phyloP scores from a whole-genome alignment of 1,139 yeast species.

The Meyerozyma athensensis region DNA sequence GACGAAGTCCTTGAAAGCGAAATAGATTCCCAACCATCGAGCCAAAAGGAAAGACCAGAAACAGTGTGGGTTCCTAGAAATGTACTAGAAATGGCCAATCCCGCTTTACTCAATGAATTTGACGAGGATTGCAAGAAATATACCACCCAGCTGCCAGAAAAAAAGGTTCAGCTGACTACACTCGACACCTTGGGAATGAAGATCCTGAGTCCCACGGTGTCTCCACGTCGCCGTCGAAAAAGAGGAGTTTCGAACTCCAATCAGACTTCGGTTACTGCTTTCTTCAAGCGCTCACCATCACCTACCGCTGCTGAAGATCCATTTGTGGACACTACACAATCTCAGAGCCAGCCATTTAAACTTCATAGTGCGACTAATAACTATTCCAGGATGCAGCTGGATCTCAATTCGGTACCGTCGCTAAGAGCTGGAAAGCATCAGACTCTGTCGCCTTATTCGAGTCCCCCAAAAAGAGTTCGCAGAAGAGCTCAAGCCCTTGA shows the following conservation, averaged over 20 bases:
- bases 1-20: background rate
- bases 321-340: background rate
- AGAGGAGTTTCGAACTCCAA: background rate
- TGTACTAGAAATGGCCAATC: background rate
- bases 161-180: background rate
- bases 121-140: background rate
- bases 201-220: background rate
- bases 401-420: background rate
- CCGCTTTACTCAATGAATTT: background rate
- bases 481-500: background rate
- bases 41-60: background rate
- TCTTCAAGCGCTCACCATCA: conserved; percentile 1
- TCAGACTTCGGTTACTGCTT: background rate
- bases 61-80: background rate
- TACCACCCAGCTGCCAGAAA: background rate
- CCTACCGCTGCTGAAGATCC: background rate
- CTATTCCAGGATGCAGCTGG: background rate
- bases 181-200: conserved; percentile 2
- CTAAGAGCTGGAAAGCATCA: background rate
- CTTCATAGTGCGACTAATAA: background rate
- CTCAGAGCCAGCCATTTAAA: background rate
- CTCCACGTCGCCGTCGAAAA: background rate
- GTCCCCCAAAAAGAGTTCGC: no score
- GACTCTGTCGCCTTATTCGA: background rate
- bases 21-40: background rate